A percentile compares a stretch with the other conserved stretches of the same genome.
Evolutionary conservation across 139 green algal genomes (phyloP).

Genomic region (Chlamydomonas sp.): DNA sequence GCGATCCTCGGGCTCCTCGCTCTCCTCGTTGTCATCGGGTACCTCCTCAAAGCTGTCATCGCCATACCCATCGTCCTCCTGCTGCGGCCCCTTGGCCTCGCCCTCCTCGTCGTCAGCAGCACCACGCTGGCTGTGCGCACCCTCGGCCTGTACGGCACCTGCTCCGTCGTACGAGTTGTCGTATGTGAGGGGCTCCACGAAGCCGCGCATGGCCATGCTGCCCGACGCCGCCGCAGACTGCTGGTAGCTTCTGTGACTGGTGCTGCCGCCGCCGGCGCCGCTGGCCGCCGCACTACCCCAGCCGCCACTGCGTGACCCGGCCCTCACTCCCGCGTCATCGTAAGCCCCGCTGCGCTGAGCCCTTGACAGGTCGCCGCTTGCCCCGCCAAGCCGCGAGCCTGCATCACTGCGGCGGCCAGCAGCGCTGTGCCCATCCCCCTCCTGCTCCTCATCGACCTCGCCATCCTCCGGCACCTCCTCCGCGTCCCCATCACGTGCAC

Average conservation of each 20-base stretch:
- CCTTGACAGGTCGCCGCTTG: no score
- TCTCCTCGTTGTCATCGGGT: not conserved
- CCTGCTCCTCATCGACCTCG: not conserved
- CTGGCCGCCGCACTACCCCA: no score
- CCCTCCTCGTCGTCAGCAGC: not conserved
- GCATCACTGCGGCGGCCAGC: not conserved
- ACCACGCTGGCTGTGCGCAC: not conserved
- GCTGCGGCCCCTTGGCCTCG: not conserved
- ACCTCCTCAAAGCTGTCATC: no score
- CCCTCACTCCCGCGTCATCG: no score
- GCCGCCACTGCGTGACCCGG: no score
- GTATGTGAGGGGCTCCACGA: slow-evolving; percentile 28
- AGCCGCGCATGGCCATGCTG: slow-evolving; percentile 24
- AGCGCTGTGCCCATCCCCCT: not conserved
- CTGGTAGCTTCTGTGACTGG: no score
- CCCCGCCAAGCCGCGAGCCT: no score
- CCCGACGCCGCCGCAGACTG: not conserved
- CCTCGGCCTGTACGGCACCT: not conserved
- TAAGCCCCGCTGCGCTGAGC: no score
- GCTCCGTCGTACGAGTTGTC: not conserved
- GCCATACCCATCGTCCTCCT: not conserved
- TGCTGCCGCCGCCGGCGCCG: no score
- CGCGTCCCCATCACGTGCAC: not conserved
- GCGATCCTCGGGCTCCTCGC: not conserved
- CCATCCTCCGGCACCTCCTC: not conserved